Conservation (phyloP, 352 stramenopile species). For the Phytophthora pistaciae region DNA sequence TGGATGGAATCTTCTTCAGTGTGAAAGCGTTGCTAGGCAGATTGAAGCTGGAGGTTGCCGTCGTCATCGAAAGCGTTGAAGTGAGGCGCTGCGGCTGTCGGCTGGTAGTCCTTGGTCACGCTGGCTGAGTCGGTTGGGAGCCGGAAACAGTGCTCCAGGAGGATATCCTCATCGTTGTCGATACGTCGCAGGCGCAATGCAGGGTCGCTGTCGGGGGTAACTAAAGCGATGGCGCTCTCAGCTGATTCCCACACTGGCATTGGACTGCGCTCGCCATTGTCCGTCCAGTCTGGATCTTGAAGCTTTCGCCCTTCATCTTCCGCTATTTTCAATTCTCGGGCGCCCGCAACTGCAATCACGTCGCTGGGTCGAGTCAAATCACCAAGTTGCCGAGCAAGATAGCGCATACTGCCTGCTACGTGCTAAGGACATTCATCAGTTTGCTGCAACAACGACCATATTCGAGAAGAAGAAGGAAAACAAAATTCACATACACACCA, state of each 20-base stretch:
- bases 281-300: slow-evolving; percentile 17
- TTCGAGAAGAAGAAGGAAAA: background rate
- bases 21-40: slow-evolving; percentile 10
- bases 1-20: background rate
- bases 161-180: slow-evolving; percentile 20
- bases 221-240: slow-evolving; percentile 19
- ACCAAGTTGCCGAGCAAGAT: slow-evolving; percentile 55
- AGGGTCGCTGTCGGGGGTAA: slow-evolving; percentile 30
- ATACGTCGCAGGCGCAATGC: slow-evolving; percentile 12
- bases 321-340: slow-evolving; percentile 20
- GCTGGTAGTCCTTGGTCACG: slow-evolving; percentile 11
- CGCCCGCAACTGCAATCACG: slow-evolving; percentile 47
- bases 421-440: slow-evolving; percentile 11
- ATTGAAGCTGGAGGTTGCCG: slow-evolving; percentile 32
- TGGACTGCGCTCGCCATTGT: slow-evolving; percentile 8
- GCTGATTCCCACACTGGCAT: slow-evolving; percentile 1
- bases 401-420: slow-evolving; percentile 57
- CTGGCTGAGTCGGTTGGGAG: slow-evolving; percentile 8
- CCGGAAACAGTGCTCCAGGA: slow-evolving; percentile 7
- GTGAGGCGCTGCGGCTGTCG: slow-evolving; percentile 17
- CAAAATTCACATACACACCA: background rate
- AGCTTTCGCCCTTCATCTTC: slow-evolving; percentile 32
- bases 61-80: slow-evolving; percentile 44
- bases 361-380: slow-evolving; percentile 46
- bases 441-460: background rate